Conservation (phyloP, 164 flowering plant genomes). For the Vitis rotundifolia region DNA sequence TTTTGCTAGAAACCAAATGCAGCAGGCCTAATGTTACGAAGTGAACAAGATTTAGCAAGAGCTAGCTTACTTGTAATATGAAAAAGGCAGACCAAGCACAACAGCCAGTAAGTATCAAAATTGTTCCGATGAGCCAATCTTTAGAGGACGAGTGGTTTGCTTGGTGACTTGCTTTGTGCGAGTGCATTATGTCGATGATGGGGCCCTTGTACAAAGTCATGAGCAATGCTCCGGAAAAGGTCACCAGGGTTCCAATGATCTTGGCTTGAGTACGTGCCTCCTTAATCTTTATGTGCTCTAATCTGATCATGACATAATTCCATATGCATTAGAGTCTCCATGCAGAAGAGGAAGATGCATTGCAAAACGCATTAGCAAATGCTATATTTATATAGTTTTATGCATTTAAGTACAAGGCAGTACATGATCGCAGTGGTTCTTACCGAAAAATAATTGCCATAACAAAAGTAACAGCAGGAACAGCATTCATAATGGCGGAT, state of each 20-base stretch:
- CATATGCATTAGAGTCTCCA: background rate
- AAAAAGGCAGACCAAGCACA: slow-evolving; percentile 44
- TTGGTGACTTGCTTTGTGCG: slow-evolving; percentile 1
- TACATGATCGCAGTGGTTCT: background rate
- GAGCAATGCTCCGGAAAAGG: slow-evolving; percentile 43
- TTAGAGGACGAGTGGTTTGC: slow-evolving; percentile 10
- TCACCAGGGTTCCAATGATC: slow-evolving; percentile 46
- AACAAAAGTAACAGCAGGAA: slow-evolving; percentile 46
- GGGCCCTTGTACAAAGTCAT: slow-evolving; percentile 58
- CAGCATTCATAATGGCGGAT: slow-evolving; percentile 44
- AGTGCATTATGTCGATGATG: slow-evolving; percentile 22
- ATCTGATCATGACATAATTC: slow-evolving; percentile 14
- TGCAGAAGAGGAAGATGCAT: too few species aligned
- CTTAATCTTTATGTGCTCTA: slow-evolving; percentile 38
- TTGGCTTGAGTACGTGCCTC: slow-evolving; percentile 37
- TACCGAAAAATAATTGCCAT: slow-evolving; percentile 41
- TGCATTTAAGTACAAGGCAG: too few species aligned
- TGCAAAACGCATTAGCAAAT: too few species aligned
- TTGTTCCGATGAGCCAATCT: slow-evolving; percentile 43
- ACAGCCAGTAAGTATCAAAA: slow-evolving; percentile 35
- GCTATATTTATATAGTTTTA: too few species aligned
- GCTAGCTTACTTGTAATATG: slow-evolving; percentile 35
- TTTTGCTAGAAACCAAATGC: too few species aligned
- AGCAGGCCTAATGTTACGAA: too few species aligned
- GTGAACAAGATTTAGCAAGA: too few species aligned